phyloP scores from a whole-genome alignment of 1,139 yeast genomes.

The Hyphopichia khmerensis region DNA sequence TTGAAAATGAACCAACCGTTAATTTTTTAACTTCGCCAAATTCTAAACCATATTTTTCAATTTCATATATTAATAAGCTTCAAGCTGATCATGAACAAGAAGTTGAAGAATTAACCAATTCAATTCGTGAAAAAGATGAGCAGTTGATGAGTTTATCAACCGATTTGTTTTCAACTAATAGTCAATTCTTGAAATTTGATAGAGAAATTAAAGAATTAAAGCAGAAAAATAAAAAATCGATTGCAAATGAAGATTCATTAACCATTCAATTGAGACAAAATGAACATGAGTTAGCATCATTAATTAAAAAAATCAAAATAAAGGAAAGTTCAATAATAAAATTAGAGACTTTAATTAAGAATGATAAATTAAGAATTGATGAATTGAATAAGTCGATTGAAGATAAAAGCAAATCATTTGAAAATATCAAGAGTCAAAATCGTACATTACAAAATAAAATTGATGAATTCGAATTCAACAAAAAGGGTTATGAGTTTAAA shows the following conservation, averaged over 20 bases:
- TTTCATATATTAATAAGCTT: slow-evolving; percentile 29
- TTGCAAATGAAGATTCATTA: slow-evolving; percentile 25
- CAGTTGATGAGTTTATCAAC: slow-evolving; percentile 19
- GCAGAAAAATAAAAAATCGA: slow-evolving; percentile 17
- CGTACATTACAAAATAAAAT: slow-evolving; percentile 8
- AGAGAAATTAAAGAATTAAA: slow-evolving; percentile 20
- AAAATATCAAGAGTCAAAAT: neutral
- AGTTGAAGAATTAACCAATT: slow-evolving; percentile 14
- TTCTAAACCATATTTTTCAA: slow-evolving; percentile 37
- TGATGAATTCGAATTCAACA: slow-evolving; percentile 6
- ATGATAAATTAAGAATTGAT: neutral
- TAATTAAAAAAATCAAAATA: slow-evolving; percentile 24
- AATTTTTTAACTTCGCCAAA: slow-evolving; percentile 35
- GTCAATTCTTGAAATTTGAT: slow-evolving; percentile 18
- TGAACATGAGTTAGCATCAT: slow-evolving; percentile 30
- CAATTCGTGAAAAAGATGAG: slow-evolving; percentile 14
- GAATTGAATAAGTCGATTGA: neutral
- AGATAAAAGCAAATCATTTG: neutral
- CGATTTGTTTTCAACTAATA: slow-evolving; percentile 18
- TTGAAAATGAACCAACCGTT: slow-evolving; percentile 27
- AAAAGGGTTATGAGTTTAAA: slow-evolving; percentile 4
- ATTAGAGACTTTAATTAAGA: slow-evolving; percentile 4
- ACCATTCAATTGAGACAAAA: slow-evolving; percentile 28
- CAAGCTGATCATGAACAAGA: slow-evolving; percentile 24
- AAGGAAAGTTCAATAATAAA: slow-evolving; percentile 14